Percentiles rank a stretch among this genome's conserved stretches.
Evolutionary conservation across 2,329 filamentous ascomycete genomes (phyloP).

Genomic region (Diatrype stigma): DNA sequence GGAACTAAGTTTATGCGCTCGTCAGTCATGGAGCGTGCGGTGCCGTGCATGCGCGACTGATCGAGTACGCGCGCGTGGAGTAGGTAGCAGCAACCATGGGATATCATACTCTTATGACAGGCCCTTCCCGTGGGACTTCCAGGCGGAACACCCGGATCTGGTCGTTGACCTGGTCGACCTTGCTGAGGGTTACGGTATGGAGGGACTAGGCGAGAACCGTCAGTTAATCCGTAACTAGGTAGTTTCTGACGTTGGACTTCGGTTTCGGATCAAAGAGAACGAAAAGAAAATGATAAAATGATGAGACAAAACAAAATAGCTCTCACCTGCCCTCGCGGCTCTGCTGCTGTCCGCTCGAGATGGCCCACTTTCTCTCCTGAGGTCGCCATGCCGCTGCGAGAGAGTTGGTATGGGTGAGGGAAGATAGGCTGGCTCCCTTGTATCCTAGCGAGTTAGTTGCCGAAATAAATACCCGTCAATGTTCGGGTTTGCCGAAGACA

Average conservation of each 20-base stretch:
- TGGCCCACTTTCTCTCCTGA: conserved; percentile 42
- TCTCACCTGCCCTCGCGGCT: conserved; percentile 61
- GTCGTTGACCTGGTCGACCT: conserved; percentile 62
- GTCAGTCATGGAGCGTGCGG: too few species aligned
- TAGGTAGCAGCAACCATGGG: neutral
- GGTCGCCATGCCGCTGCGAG: conserved; percentile 17
- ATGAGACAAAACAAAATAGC: neutral
- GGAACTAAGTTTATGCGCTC: conserved; percentile 53
- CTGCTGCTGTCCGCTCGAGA: conserved; percentile 66
- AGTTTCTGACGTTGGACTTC: neutral
- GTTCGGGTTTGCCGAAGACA: neutral
- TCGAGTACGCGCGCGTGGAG: too few species aligned
- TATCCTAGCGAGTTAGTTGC: neutral
- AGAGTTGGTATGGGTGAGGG: too few species aligned
- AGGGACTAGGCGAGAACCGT: conserved; percentile 37
- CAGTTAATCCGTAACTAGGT: neutral
- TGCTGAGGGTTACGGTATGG: conserved; percentile 56
- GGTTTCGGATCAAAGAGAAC: neutral
- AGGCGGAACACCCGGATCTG: conserved; percentile 66
- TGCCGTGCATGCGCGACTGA: too few species aligned
- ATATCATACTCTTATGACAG: conserved; percentile 43
- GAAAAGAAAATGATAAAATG: neutral
- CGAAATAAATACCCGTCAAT: too few species aligned
- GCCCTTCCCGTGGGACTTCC: conserved; percentile 43
- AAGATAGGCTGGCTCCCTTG: neutral